A percentile compares a stretch with the other conserved stretches of the same genome.
Conservation (phyloP, 2,329 filamentous ascomycete species). For the Claviceps humidiphila region DNA sequence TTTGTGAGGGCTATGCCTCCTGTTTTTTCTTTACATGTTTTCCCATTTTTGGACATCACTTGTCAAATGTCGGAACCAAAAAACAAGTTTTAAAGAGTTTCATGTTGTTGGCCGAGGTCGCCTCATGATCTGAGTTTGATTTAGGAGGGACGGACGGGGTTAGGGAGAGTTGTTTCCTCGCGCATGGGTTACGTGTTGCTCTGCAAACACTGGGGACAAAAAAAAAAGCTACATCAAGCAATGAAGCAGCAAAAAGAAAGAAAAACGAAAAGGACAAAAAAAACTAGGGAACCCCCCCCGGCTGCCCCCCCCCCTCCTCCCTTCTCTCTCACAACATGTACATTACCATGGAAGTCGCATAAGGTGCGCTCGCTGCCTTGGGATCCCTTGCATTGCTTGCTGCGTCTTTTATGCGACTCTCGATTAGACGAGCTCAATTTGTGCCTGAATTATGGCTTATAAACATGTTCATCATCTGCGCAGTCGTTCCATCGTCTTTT, state of each 20-base stretch:
- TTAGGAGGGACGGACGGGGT: neutral
- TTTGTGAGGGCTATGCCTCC: too few relatives aligned
- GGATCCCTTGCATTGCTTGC: conserved; percentile 16
- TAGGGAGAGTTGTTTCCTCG: neutral
- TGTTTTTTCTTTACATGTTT: conserved; percentile 1
- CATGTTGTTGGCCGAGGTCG: conserved; percentile 3
- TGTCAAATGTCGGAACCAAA: too few relatives aligned
- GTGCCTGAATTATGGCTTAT: conserved; percentile 16
- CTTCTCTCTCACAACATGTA: conserved; percentile 29
- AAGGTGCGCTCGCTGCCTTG: conserved; percentile 26
- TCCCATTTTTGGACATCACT: neutral
- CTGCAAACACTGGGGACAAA: conserved; percentile 1
- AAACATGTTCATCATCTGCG: conserved; percentile 18
- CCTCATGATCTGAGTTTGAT: conserved; percentile 3
- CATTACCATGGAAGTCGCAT: conserved; percentile 37
- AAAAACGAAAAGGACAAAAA: neutral
- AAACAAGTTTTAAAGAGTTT: neutral
- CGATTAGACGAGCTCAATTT: conserved; percentile 22
- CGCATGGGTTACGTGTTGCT: neutral
- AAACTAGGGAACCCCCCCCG: neutral
- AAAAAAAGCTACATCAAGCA: neutral
- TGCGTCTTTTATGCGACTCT: conserved; percentile 20
- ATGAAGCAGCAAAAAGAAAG: neutral
- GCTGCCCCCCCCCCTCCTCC: too few relatives aligned
- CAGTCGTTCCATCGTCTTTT: conserved; percentile 13